Percentiles rank a stretch among this genome's conserved stretches.
phyloP scores from a whole-genome alignment of 306 rosid genomes.

The Cucurbita moschata region DNA sequence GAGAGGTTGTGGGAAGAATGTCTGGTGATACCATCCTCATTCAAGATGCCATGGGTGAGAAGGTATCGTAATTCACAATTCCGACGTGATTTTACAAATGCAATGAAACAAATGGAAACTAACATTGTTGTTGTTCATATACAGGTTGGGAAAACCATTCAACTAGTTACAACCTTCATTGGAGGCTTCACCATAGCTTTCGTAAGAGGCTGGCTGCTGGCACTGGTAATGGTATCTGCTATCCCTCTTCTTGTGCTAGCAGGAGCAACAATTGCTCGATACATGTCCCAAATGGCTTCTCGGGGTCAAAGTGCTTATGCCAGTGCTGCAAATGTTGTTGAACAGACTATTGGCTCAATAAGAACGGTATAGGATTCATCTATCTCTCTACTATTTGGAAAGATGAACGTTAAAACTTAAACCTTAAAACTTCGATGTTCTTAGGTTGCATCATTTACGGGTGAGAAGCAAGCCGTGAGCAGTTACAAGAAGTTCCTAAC shows the following conservation, averaged over 20 bases:
- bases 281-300: slow-evolving; percentile 1
- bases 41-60: slow-evolving; percentile 12
- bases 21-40: slow-evolving; percentile 18
- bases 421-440: background rate
- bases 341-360: slow-evolving; percentile 5
- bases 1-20: slow-evolving; percentile 16
- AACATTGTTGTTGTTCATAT: background rate
- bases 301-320: background rate
- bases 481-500: background rate
- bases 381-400: background rate
- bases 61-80: background rate
- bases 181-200: slow-evolving; percentile 7
- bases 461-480: slow-evolving; percentile 7
- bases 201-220: background rate
- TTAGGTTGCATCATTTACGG: slow-evolving; percentile 14
- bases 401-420: background rate
- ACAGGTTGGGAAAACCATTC: slow-evolving; percentile 8
- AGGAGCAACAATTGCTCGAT: background rate
- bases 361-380: background rate
- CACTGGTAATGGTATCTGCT: background rate
- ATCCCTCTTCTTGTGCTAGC: slow-evolving; percentile 2
- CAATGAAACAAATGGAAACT: background rate
- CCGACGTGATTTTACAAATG: background rate
- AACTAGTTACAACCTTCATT: background rate
- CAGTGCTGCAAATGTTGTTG: slow-evolving; percentile 4